Percentiles rank a stretch among this genome's conserved stretches.
These are phyloP conservation scores for Leccinum angustisporum DNA, from an alignment of 1,284 basidiomycete species.

Conservation along the genomic window DNA sequence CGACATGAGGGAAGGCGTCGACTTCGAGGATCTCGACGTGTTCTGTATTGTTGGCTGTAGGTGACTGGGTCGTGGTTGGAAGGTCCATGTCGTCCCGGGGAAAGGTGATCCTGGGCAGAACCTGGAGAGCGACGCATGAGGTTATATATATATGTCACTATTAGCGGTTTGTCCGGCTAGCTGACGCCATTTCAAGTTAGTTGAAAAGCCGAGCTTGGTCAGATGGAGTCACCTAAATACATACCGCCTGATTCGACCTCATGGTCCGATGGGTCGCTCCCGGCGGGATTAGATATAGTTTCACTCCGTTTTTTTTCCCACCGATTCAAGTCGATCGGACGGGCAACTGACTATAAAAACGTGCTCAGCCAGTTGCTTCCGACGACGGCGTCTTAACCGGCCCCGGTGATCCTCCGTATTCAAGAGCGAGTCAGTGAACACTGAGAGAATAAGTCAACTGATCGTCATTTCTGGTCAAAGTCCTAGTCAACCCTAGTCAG, in stretches of 20 bases:
- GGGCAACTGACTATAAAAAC: neutral
- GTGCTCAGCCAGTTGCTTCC: neutral
- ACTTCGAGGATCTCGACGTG: conserved; percentile 27
- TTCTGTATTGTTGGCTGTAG: conserved; percentile 1
- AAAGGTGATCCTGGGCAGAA: neutral
- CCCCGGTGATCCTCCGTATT: neutral
- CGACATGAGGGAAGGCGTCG: conserved; percentile 31
- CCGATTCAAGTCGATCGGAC: neutral
- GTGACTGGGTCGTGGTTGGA: neutral
- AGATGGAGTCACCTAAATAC: neutral
- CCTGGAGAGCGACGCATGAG: neutral
- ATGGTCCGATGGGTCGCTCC: neutral
- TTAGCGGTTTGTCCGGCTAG: neutral
- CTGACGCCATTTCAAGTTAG: neutral
- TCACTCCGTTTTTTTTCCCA: neutral
- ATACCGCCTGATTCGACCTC: neutral
- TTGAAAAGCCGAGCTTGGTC: neutral
- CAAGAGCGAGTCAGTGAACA: neutral
- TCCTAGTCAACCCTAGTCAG: conserved; percentile 1
- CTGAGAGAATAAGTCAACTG: neutral
- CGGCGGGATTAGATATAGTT: neutral
- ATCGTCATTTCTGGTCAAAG: neutral
- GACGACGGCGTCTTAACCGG: neutral
- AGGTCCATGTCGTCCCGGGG: conserved; percentile 14
- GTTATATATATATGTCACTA: conserved; percentile 15